These are phyloP conservation scores for Irpex sp. DNA, from an alignment of 1,284 basidiomycete genomes.

Conservation along the genomic window DNA sequence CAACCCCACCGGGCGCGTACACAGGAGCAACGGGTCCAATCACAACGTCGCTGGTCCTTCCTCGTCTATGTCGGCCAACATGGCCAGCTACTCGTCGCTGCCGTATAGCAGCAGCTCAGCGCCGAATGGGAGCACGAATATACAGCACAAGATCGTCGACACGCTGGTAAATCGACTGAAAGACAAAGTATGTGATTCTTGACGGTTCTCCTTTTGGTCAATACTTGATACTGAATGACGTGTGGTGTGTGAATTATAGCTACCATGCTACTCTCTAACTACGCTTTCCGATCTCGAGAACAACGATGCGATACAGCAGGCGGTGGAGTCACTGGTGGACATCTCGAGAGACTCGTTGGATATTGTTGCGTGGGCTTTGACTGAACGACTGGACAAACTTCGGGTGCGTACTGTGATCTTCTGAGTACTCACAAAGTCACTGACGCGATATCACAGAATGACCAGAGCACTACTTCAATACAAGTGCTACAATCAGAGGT, in stretches of 20 bases:
- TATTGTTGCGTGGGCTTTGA: constrained; percentile 76
- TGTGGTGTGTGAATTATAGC: constrained; percentile 36
- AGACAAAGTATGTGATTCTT: constrained; percentile 48
- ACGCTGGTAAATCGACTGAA: constrained; percentile 70
- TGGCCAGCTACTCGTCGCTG: neutral
- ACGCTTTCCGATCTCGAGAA: constrained; percentile 70
- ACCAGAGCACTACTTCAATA: constrained; percentile 38
- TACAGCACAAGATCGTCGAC: constrained; percentile 68
- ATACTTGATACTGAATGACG: neutral
- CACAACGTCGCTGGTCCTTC: constrained; percentile 36
- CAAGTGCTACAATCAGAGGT: constrained; percentile 82
- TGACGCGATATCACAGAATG: constrained; percentile 49
- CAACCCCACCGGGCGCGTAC: constrained; percentile 31
- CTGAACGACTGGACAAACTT: constrained; percentile 72
- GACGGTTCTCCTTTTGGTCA: neutral
- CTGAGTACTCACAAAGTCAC: neutral
- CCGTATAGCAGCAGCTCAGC: constrained; percentile 12
- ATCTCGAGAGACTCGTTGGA: constrained; percentile 74
- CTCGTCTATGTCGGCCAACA: constrained; percentile 14
- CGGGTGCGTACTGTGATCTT: constrained; percentile 47
- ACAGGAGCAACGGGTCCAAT: constrained; percentile 49
- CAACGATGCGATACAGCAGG: constrained; percentile 69
- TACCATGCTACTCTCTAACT: constrained; percentile 83
- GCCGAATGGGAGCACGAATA: constrained; percentile 22
- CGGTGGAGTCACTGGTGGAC: constrained; percentile 76